Evolutionary conservation across 1,284 basidiomycete species (phyloP).

Genomic region (Blastosporella zonata): DNA sequence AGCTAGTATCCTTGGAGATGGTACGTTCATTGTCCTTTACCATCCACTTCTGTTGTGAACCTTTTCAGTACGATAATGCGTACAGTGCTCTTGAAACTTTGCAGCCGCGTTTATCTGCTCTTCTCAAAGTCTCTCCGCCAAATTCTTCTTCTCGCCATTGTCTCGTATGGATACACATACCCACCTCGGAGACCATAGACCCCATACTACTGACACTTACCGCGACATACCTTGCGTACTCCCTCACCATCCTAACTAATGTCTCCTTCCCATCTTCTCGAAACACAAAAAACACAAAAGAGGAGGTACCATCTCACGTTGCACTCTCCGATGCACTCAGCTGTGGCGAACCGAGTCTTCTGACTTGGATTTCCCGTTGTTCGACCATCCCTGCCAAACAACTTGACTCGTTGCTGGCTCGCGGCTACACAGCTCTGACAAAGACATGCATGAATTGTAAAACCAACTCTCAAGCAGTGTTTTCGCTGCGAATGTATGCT

Average conservation of each 20-base stretch:
- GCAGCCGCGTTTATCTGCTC: constrained; percentile 38
- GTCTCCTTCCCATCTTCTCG: constrained; percentile 20
- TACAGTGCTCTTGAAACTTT: constrained; percentile 43
- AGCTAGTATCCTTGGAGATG: constrained; percentile 63
- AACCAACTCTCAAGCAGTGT: constrained; percentile 30
- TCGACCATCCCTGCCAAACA: constrained; percentile 48
- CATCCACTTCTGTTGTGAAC: constrained; percentile 2
- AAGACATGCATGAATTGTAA: constrained; percentile 36
- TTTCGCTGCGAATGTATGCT: constrained; percentile 48
- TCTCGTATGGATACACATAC: constrained; percentile 46
- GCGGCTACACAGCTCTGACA: constrained; percentile 52
- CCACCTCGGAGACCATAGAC: constrained; percentile 32
- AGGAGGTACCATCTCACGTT: constrained; percentile 21
- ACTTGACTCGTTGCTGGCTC: constrained; percentile 53
- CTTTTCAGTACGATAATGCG: constrained; percentile 49
- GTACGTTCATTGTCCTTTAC: constrained; percentile 36
- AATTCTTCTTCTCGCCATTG: constrained; percentile 20
- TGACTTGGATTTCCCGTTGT: constrained; percentile 51
- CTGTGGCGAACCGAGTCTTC: constrained; percentile 34
- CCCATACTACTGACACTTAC: constrained; percentile 48
- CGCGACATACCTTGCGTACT: constrained; percentile 56
- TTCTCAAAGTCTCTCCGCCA: constrained; percentile 23
- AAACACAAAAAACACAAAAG: constrained; percentile 20
- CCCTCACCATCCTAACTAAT: constrained; percentile 40
- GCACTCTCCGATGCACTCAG: constrained; percentile 35